A percentile compares a stretch with the other conserved stretches of the same genome.
phyloP scores from a whole-genome alignment of 805 yeast genomes.

The Grigorovia humatica region DNA sequence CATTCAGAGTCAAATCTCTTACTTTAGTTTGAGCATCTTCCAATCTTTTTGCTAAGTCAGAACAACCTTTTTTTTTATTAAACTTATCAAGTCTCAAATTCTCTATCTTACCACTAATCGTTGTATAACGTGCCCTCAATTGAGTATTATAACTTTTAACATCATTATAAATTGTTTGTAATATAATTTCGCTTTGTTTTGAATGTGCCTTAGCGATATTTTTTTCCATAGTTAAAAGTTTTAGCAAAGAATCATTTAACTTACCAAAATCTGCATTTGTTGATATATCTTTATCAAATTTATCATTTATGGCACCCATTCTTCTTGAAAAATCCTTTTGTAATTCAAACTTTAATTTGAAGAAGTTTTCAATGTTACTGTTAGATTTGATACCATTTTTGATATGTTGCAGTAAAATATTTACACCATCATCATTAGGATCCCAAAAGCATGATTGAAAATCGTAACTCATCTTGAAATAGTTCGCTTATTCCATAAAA shows the following conservation, averaged over 20 bases:
- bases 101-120: conserved; percentile 23
- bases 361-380: conserved; percentile 18
- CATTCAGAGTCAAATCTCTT: conserved; percentile 24
- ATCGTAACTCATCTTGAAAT: conserved; percentile 16
- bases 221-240: conserved; percentile 16
- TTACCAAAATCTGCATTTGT: conserved; percentile 23
- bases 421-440: conserved; percentile 26
- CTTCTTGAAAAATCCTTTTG: conserved; percentile 27
- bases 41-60: conserved; percentile 18
- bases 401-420: conserved; percentile 20
- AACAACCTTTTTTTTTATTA: conserved; percentile 22
- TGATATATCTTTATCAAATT: conserved; percentile 15
- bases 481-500: background rate
- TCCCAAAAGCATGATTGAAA: conserved; percentile 29
- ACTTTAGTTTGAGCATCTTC: conserved; percentile 17
- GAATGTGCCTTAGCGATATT: conserved; percentile 24
- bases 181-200: conserved; percentile 22
- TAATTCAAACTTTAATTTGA: conserved; percentile 23
- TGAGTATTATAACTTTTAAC: conserved; percentile 19
- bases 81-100: conserved; percentile 22
- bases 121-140: conserved; percentile 20
- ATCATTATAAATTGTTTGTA: conserved; percentile 18
- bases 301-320: conserved; percentile 24
- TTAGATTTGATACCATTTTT: conserved; percentile 22
- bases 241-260: conserved; percentile 12